Evolutionary conservation across 1,139 yeast species (phyloP).

Genomic region (Pichiaceae sp.): DNA sequence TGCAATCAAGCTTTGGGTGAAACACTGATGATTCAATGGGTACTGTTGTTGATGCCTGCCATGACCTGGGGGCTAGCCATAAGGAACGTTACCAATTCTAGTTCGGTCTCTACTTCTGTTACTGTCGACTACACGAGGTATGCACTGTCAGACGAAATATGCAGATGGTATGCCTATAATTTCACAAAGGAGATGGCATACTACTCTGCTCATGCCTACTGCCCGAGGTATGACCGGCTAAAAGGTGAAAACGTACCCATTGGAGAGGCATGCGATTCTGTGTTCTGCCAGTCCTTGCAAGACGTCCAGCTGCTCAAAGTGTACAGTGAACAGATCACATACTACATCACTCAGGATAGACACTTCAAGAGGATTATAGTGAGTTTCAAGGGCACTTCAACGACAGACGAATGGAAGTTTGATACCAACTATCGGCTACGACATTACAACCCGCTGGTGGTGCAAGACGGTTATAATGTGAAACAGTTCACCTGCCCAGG

Average conservation of each 20-base stretch:
- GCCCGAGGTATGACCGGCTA: constrained; percentile 5
- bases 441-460: constrained; percentile 28
- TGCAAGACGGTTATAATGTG: constrained; percentile 26
- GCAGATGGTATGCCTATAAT: not conserved
- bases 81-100: too few relatives aligned
- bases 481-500: constrained; percentile 12
- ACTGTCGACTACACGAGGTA: too few relatives aligned
- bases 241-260: constrained; percentile 5
- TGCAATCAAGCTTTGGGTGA: too few relatives aligned
- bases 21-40: too few relatives aligned
- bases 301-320: constrained; percentile 24
- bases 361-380: constrained; percentile 29
- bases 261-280: constrained; percentile 1
- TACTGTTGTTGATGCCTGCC: too few relatives aligned
- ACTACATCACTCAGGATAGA: constrained; percentile 38
- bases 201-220: constrained; percentile 9
- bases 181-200: constrained; percentile 2
- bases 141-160: too few relatives aligned
- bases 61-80: too few relatives aligned
- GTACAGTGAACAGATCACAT: constrained; percentile 36
- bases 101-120: too few relatives aligned
- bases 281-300: constrained; percentile 6
- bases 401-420: constrained; percentile 47
- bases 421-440: constrained; percentile 41
- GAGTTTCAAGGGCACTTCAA: constrained; percentile 50